Conservation (phyloP, 495 filamentous ascomycete genomes). For the Aspergillus wentii region DNA sequence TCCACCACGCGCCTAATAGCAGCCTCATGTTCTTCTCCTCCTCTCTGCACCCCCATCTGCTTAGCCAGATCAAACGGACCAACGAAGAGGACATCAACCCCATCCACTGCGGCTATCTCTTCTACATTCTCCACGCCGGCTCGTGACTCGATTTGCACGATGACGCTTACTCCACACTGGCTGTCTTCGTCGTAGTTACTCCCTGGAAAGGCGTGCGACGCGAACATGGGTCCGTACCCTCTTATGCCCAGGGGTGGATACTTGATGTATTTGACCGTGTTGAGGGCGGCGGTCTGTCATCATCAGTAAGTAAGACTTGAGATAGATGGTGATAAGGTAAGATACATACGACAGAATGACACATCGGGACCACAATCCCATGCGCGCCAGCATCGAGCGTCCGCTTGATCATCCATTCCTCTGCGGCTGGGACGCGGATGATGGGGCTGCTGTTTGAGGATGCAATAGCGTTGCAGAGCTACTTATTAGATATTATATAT, state of each 20-base stretch:
- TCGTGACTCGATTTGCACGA: conserved; percentile 45
- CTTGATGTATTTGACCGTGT: conserved; percentile 56
- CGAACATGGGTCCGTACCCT: conserved; percentile 64
- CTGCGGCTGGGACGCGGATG: conserved; percentile 60
- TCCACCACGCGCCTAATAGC: conserved; percentile 61
- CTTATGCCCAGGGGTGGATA: conserved; percentile 62
- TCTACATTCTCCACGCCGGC: conserved; percentile 44
- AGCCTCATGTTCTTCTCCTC: conserved; percentile 43
- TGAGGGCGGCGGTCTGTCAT: conserved; percentile 48
- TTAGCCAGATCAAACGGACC: conserved; percentile 53
- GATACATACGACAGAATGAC: conserved; percentile 26
- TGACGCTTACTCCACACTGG: conserved; percentile 24
- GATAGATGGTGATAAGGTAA: too few relatives aligned
- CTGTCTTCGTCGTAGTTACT: conserved; percentile 34
- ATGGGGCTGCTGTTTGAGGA: conserved; percentile 62
- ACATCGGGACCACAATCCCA: conserved; percentile 48
- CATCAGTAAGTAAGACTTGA: too few relatives aligned
- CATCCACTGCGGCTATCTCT: conserved; percentile 41
- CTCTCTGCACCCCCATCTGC: conserved; percentile 30
- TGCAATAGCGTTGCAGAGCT: conserved; percentile 50
- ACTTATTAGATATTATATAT: conserved; percentile 2
- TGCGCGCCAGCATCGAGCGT: conserved; percentile 67
- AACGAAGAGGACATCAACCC: conserved; percentile 40
- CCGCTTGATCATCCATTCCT: conserved; percentile 72
- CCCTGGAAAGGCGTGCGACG: conserved; percentile 33